Evolutionary conservation across 495 filamentous ascomycete genomes (phyloP).

Genomic region (Mytilinidion resinicola): DNA sequence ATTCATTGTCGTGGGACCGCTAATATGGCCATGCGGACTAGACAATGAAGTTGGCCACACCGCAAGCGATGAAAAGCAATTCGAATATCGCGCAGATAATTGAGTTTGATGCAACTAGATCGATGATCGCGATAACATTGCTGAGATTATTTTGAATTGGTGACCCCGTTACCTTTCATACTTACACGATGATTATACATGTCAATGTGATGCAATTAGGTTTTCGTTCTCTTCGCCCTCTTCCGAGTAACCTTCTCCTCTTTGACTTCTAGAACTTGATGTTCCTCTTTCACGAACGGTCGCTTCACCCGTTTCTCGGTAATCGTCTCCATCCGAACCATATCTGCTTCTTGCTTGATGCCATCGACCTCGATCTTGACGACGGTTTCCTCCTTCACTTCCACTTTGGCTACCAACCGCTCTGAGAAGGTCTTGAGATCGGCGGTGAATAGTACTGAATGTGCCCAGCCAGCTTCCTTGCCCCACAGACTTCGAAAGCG

Average conservation of each 20-base stretch:
- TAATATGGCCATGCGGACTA: no score
- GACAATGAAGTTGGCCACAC: no score
- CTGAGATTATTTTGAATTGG: no score
- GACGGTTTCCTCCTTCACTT: slow-evolving; percentile 40
- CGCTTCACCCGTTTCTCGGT: slow-evolving; percentile 35
- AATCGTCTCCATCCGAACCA: slow-evolving; percentile 17
- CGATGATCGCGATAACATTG: no score
- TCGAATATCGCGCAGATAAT: no score
- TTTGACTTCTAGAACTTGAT: slow-evolving; percentile 25
- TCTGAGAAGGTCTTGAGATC: slow-evolving; percentile 83
- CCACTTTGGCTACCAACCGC: slow-evolving; percentile 46
- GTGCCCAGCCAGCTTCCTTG: slow-evolving; percentile 91
- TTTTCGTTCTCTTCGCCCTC: slow-evolving; percentile 15
- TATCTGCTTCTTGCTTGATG: slow-evolving; percentile 21
- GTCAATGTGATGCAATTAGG: not conserved
- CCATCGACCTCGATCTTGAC: slow-evolving; percentile 31
- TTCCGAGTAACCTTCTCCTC: slow-evolving; percentile 15
- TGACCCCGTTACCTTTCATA: no score
- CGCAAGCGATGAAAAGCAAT: no score
- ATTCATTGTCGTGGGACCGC: no score
- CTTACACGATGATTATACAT: no score
- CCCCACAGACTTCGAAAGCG: slow-evolving; percentile 91
- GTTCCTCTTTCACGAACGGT: slow-evolving; percentile 31
- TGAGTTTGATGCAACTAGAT: no score
- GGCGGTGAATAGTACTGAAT: slow-evolving; percentile 93